Percentiles rank a stretch among this genome's conserved stretches.
Evolutionary conservation across 352 stramenopile species (phyloP).

Genomic region (Aphanomyces astaci): DNA sequence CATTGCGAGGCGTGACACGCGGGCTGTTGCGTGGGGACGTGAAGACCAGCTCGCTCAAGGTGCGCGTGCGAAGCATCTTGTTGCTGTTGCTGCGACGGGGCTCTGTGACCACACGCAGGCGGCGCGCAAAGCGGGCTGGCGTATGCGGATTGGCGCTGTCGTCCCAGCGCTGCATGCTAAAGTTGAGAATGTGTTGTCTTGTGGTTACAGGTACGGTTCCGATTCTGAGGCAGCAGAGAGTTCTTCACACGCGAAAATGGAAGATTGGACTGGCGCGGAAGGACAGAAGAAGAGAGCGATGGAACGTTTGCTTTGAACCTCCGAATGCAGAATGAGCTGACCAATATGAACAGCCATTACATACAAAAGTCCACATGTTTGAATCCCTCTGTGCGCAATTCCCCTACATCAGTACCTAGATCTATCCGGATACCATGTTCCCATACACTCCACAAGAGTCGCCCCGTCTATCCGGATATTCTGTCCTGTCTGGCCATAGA

Average conservation of each 20-base stretch:
- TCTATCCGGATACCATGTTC: neutral
- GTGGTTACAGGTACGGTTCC: neutral
- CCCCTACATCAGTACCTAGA: neutral
- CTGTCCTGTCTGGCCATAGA: neutral
- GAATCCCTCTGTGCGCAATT: constrained; percentile 1
- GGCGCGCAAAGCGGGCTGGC: constrained; percentile 35
- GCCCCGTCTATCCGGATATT: neutral
- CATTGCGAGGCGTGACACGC: constrained; percentile 47
- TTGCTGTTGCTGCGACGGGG: constrained; percentile 78
- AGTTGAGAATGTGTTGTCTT: neutral
- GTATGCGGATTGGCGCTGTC: neutral
- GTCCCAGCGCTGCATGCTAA: too few species aligned
- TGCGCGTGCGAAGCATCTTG: constrained; percentile 78
- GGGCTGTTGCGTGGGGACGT: constrained; percentile 55
- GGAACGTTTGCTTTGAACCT: constrained; percentile 14
- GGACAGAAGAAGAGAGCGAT: constrained; percentile 19
- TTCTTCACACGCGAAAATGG: constrained; percentile 19
- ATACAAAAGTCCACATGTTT: constrained; percentile 10
- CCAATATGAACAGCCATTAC: neutral
- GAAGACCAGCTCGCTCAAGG: constrained; percentile 66
- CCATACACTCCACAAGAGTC: neutral
- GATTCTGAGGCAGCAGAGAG: neutral
- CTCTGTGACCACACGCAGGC: constrained; percentile 74
- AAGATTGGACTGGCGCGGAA: constrained; percentile 10
- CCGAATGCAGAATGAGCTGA: constrained; percentile 17